Evolutionary conservation across 495 filamentous ascomycete genomes (phyloP), one percentile per base, ranked within the genome.

Genomic region (Neurospora cerealis): DNA sequence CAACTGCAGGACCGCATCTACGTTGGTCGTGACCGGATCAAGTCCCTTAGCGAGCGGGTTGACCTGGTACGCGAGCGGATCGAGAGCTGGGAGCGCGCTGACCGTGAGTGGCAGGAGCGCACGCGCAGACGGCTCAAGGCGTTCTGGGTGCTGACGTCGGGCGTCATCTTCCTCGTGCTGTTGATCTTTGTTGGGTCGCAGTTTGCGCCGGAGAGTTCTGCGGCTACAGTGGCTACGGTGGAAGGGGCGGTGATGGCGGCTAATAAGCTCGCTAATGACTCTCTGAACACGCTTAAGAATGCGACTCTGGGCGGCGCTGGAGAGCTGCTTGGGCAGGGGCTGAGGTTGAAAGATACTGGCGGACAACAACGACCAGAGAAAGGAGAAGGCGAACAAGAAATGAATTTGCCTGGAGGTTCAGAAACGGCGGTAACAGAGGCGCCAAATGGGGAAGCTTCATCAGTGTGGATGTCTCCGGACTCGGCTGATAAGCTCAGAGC

Each of bases 21-120:
- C 71, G 77, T 77, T 0, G 91, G 92, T 15, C 87, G 89, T 70
- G 85, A 85, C 69, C 90, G 85, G 76, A 91, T 94, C 37, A 83
- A 88, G 46, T 80, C 80, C n/a, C 85, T 97, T 46, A 88, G 88
- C 73, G 85, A 84, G 73, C 85, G 93, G 72, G 87, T 97, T 7
- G 89, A 91, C 71, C 81, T 83, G 1, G 91, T 93, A 40, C 83
- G 88, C 54, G 78, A 84, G 69, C 86, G 89, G 72, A 91, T 95
- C 54, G 90, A 92, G 77, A 83, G 83, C 71, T 93, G 91, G 88
- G 93, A 93, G 80, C 86, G 86, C 70, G 86, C 88, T 40, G 93
- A 96, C 76, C 81, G 79, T 44, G 91, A 93, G 77, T 93, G 89
- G 90, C 90, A 93, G 83, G 89, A 89, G 73, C 88, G 85, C 72